Evolutionary conservation across 2,329 filamentous ascomycete species (phyloP), one percentile per base, ranked within the genome.

Genomic region (Fusarium sp.): DNA sequence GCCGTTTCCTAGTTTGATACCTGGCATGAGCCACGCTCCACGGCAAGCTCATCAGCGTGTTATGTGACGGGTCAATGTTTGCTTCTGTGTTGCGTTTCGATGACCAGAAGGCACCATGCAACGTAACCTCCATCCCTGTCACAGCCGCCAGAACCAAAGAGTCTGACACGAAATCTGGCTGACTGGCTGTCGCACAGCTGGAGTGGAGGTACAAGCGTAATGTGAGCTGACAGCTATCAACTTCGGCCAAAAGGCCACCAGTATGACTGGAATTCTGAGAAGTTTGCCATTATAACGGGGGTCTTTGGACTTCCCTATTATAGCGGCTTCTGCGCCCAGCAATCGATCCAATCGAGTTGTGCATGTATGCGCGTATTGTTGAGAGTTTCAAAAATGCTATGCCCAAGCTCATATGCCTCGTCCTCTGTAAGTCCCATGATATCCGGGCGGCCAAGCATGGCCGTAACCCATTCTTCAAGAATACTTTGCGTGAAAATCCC

Each of bases 241-340:
- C 54, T 49, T 65, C 45, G 21, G 18, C 25, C 50, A 37, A 18
- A 56, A 49, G 26, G 21, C 28, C 39, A 59, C 31, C 30, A 45
- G 43, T 37, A 45, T 56, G 61, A 48, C 49, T 62, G 49, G 57
- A 44, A 41, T 21, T 53, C 28, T 50, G 46, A 42, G 54, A 31
- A 28, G 26, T 39, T 41, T 43, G 41, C 54, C 60, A 43, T 31
- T 49, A 45, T 52, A 45, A 26, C 42, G 42, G 31, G 41, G 11
- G n/a, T 49, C 4, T 54, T 26, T 45, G 34, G n/a, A 25, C 25
- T 62, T 34, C 25, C 25, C 42, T 71, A 74, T 57, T 62, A 60
- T 43, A 65, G 42, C 13, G 81, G 79, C 60, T 81, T 81, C 50
- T 82, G 79, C 4, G 77, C 80, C 77, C 79, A 82, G 46, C 79